Percentiles rank a stretch among this genome's conserved stretches.
Evolutionary conservation across 129 eudicot species (phyloP).

Genomic region (Artemisia tridentata): DNA sequence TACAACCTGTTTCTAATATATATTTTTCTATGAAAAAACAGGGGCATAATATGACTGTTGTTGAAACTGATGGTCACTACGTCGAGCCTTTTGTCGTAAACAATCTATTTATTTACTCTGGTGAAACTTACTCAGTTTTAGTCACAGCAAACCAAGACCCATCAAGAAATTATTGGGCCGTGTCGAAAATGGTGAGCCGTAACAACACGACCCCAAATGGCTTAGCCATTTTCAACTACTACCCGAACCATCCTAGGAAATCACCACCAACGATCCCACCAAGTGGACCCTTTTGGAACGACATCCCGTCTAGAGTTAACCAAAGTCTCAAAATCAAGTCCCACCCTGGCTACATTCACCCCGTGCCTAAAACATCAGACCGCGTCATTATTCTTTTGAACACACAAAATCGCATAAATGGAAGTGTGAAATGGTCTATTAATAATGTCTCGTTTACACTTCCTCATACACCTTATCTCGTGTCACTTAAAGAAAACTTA

Average conservation of each 20-base stretch:
- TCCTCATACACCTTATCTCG: slow-evolving; percentile 74
- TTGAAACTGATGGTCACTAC: slow-evolving; percentile 83
- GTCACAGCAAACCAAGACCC: slow-evolving; percentile 77
- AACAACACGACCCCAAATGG: slow-evolving; percentile 58
- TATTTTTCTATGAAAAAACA: slow-evolving; percentile 19
- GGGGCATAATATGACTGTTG: slow-evolving; percentile 93
- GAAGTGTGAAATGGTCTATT: slow-evolving; percentile 56
- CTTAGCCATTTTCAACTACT: slow-evolving; percentile 69
- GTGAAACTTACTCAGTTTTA: slow-evolving; percentile 84
- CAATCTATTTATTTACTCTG: slow-evolving; percentile 81
- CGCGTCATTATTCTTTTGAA: slow-evolving; percentile 63
- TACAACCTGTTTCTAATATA: not conserved
- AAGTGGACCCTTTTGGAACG: slow-evolving; percentile 64
- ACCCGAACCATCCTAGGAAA: slow-evolving; percentile 68
- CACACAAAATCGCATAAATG: slow-evolving; percentile 68
- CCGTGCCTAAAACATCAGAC: slow-evolving; percentile 61
- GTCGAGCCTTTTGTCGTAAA: slow-evolving; percentile 79
- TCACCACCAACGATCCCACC: slow-evolving; percentile 70
- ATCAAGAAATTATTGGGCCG: slow-evolving; percentile 74
- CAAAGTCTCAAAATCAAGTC: slow-evolving; percentile 61
- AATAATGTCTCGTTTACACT: slow-evolving; percentile 69
- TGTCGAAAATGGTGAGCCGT: slow-evolving; percentile 56
- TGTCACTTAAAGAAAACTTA: slow-evolving; percentile 54
- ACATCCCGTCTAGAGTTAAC: slow-evolving; percentile 38
- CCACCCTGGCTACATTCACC: slow-evolving; percentile 39